Evolutionary conservation across 306 rosid genomes (phyloP).

Genomic region (Prunus campanulata): DNA sequence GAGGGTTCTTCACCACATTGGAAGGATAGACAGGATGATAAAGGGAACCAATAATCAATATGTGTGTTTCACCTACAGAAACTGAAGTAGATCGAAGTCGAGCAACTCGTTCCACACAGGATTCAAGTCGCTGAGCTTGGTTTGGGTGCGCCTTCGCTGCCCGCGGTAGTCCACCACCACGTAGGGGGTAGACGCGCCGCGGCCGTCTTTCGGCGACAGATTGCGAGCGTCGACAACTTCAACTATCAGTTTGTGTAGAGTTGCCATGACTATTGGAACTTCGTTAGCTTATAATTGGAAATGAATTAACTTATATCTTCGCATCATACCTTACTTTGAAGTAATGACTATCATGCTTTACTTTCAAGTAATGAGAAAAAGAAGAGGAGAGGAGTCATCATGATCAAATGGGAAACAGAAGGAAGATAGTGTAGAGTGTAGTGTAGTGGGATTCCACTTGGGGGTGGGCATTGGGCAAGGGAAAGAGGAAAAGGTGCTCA

Average conservation of each 20-base stretch:
- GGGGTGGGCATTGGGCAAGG: neutral
- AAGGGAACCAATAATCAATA: slow-evolving; percentile 71
- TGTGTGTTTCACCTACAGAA: slow-evolving; percentile 91
- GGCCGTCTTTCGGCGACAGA: slow-evolving; percentile 72
- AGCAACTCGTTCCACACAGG: slow-evolving; percentile 77
- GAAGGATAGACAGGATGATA: slow-evolving; percentile 71
- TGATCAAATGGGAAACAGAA: too few species aligned
- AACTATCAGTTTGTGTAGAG: slow-evolving; percentile 53
- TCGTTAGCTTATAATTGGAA: too few species aligned
- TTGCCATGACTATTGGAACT: slow-evolving; percentile 27
- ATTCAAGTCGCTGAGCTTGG: slow-evolving; percentile 50
- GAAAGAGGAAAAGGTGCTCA: slow-evolving; percentile 25
- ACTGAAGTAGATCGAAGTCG: slow-evolving; percentile 66
- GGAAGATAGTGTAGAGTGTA: neutral
- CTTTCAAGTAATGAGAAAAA: too few species aligned
- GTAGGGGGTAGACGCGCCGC: slow-evolving; percentile 77
- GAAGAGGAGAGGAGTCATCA: too few species aligned
- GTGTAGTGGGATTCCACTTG: slow-evolving; percentile 8
- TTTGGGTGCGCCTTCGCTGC: slow-evolving; percentile 52
- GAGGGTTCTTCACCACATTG: slow-evolving; percentile 33
- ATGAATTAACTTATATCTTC: too few species aligned
- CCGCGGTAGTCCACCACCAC: slow-evolving; percentile 66
- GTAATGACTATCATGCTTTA: too few species aligned
- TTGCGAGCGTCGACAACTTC: slow-evolving; percentile 83
- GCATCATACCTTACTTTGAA: too few species aligned